These are phyloP conservation scores for Papiliotrema flavescens DNA, from an alignment of 1,284 basidiomycete genomes.

Conservation along the genomic window DNA sequence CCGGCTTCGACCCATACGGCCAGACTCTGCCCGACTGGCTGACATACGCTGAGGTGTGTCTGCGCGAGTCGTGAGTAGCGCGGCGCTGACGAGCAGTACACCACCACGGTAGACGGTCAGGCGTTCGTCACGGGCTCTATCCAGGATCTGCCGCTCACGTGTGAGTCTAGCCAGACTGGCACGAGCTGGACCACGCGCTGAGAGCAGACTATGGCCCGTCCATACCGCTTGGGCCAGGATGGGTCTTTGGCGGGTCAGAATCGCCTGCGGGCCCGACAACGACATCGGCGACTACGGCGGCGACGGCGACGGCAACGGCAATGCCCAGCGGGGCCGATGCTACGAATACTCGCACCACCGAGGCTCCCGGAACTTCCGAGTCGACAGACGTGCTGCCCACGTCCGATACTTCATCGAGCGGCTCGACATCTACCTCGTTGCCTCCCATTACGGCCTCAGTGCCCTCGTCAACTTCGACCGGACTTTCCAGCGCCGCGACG, in stretches of 20 bases:
- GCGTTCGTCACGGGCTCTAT: constrained; percentile 12
- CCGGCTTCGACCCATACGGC: background rate
- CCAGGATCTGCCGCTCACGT: constrained; percentile 15
- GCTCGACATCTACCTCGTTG: background rate
- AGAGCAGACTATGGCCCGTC: constrained; percentile 18
- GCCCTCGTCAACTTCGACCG: background rate
- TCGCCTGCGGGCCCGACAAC: too few relatives aligned
- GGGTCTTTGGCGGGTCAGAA: constrained; percentile 13
- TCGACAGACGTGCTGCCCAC: background rate
- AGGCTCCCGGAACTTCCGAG: background rate
- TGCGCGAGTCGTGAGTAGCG: background rate
- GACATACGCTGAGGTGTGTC: constrained; percentile 16
- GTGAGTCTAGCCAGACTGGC: constrained; percentile 4
- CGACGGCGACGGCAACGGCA: too few relatives aligned
- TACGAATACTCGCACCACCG: background rate
- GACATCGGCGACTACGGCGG: too few relatives aligned
- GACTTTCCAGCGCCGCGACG: background rate
- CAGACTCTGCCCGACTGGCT: constrained; percentile 21
- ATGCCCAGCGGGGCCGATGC: too few relatives aligned
- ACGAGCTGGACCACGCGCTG: background rate
- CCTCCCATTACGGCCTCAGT: background rate
- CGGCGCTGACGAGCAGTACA: constrained; percentile 5
- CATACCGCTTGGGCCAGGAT: constrained; percentile 14
- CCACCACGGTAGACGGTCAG: constrained; percentile 12
- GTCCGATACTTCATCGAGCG: background rate